Percentiles rank a stretch among this genome's conserved stretches.
These are phyloP conservation scores for Pseudogymnoascus sp. DNA, from an alignment of 2,329 filamentous ascomycete genomes.

Conservation along the genomic window DNA sequence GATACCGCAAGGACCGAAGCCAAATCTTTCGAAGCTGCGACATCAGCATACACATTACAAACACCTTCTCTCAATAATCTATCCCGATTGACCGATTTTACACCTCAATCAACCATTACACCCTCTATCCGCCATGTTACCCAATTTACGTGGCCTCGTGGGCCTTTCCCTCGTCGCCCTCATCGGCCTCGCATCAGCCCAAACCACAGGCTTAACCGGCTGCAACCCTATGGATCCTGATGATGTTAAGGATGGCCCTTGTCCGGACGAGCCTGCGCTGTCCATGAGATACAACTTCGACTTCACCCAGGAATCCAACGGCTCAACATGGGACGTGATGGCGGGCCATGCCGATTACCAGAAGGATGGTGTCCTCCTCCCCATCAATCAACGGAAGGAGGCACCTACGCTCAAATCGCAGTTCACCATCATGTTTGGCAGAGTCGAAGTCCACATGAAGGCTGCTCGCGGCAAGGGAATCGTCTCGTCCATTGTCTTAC, in stretches of 20 bases:
- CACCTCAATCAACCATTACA: neutral
- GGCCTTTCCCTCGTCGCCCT: constrained; percentile 10
- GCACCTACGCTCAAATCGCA: constrained; percentile 71
- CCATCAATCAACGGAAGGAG: constrained; percentile 60
- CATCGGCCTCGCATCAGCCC: constrained; percentile 49
- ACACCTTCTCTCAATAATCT: neutral
- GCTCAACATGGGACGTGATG: constrained; percentile 60
- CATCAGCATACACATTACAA: neutral
- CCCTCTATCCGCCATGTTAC: neutral
- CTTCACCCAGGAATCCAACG: constrained; percentile 55
- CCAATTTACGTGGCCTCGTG: constrained; percentile 4
- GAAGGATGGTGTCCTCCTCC: constrained; percentile 61
- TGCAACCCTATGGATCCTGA: constrained; percentile 65
- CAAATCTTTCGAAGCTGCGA: neutral
- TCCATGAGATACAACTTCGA: constrained; percentile 53
- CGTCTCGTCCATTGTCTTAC: constrained; percentile 73
- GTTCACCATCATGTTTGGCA: constrained; percentile 82
- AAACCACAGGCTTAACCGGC: constrained; percentile 55
- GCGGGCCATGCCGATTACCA: constrained; percentile 58
- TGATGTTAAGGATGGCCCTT: constrained; percentile 53
- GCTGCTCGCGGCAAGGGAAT: constrained; percentile 68
- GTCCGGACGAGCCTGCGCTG: constrained; percentile 64
- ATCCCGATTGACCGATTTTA: neutral
- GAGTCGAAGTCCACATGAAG: constrained; percentile 70
- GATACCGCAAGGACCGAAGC: constrained; percentile 3